These are phyloP conservation scores for Pythium aquatile DNA, from an alignment of 352 stramenopile species.

Conservation along the genomic window DNA sequence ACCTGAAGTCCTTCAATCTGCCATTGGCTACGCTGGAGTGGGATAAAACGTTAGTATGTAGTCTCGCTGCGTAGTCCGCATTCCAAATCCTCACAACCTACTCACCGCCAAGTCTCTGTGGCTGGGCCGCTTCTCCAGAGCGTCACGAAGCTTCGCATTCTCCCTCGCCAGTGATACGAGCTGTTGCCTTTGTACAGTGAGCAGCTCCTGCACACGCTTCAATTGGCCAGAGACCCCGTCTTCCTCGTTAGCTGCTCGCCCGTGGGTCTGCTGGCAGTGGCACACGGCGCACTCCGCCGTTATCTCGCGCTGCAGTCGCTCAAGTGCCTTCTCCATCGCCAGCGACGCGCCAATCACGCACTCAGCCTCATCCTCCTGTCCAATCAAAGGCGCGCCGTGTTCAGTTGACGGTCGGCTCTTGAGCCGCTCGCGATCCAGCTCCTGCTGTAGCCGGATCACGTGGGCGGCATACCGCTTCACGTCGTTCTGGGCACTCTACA, in stretches of 20 bases:
- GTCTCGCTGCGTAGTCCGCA: no score
- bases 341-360: not conserved
- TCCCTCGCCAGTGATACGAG: constrained; percentile 20
- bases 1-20: constrained; percentile 21
- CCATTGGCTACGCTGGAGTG: constrained; percentile 18
- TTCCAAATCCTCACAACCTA: not conserved
- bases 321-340: constrained; percentile 7
- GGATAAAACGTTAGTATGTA: no score
- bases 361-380: constrained; percentile 6
- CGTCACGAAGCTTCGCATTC: constrained; percentile 31
- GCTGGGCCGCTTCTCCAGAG: constrained; percentile 22
- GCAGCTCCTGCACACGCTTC: constrained; percentile 12
- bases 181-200: constrained; percentile 20
- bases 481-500: constrained; percentile 30
- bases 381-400: no score
- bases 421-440: constrained; percentile 21
- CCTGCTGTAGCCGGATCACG: constrained; percentile 26
- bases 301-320: not conserved
- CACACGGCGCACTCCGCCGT: constrained; percentile 14
- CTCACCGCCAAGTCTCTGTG: constrained; percentile 26
- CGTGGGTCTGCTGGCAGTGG: constrained; percentile 10
- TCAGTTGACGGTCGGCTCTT: not conserved
- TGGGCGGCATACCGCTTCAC: constrained; percentile 28
- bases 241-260: not conserved
- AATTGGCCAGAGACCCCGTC: not conserved